A percentile compares a stretch with the other conserved stretches of the same genome.
phyloP scores from a whole-genome alignment of 345 rosid genomes.

The Camelina laxa region DNA sequence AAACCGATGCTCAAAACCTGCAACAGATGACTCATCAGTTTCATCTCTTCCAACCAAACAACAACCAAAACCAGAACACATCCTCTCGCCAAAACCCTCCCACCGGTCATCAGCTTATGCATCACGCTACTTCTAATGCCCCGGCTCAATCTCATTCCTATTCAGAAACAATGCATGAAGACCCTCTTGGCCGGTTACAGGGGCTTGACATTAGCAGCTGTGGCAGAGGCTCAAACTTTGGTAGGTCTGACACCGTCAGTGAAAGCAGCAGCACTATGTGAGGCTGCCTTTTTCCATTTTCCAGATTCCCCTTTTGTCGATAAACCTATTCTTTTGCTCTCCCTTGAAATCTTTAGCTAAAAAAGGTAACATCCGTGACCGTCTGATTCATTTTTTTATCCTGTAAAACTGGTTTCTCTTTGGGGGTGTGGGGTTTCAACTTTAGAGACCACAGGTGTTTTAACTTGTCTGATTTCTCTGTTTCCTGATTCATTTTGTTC shows the following conservation, averaged over 20 bases:
- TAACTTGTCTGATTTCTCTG: conserved; percentile 31
- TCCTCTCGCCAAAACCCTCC: conserved; percentile 38
- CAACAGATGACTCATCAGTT: conserved; percentile 65
- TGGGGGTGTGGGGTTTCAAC: conserved; percentile 30
- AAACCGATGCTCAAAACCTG: conserved; percentile 49
- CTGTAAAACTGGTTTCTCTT: conserved; percentile 32
- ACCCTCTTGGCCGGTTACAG: conserved; percentile 73
- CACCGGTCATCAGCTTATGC: conserved; percentile 49
- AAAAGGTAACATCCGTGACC: conserved; percentile 33
- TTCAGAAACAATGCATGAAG: conserved; percentile 69
- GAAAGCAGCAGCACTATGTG: conserved; percentile 79
- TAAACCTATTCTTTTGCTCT: conserved; percentile 39
- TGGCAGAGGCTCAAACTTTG: conserved; percentile 59
- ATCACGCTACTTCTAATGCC: conserved; percentile 38
- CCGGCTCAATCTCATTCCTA: conserved; percentile 50
- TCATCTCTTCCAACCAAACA: conserved; percentile 55
- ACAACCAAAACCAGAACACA: conserved; percentile 39
- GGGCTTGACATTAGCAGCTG: conserved; percentile 81
- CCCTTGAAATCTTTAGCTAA: conserved; percentile 33
- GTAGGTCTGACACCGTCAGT: conserved; percentile 74
- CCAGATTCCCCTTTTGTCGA: conserved; percentile 31
- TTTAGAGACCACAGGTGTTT: conserved; percentile 38
- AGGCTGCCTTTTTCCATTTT: conserved; percentile 12
- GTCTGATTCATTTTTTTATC: conserved; percentile 27
- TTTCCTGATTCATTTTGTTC: conserved; percentile 25